These are phyloP conservation scores for Lentinula detonsa DNA, from an alignment of 768 basidiomycete genomes.

Conservation along the genomic window DNA sequence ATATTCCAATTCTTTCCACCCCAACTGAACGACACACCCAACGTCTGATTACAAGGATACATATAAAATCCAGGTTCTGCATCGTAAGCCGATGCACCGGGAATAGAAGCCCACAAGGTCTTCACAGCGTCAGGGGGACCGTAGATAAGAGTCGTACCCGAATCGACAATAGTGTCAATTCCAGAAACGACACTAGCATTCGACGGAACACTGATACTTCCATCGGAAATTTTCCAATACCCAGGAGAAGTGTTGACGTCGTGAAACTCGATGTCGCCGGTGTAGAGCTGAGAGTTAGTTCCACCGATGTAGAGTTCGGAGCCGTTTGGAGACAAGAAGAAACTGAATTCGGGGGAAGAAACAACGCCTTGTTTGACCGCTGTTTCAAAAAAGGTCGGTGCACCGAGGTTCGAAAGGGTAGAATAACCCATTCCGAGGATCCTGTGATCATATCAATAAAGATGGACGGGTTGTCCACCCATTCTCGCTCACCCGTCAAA, in stretches of 20 bases:
- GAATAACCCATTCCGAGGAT: constrained; percentile 31
- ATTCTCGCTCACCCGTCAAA: constrained; percentile 1
- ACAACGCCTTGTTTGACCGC: constrained; percentile 26
- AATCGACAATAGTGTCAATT: constrained; percentile 25
- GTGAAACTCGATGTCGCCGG: constrained; percentile 31
- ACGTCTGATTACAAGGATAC: not conserved
- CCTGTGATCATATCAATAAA: not conserved
- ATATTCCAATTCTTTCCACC: constrained; percentile 1
- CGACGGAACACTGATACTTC: constrained; percentile 11
- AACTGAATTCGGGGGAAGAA: constrained; percentile 31
- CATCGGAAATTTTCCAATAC: constrained; percentile 20
- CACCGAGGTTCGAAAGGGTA: constrained; percentile 22
- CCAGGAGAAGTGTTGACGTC: constrained; percentile 14
- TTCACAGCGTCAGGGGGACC: constrained; percentile 19
- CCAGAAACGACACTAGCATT: constrained; percentile 4
- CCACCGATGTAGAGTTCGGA: constrained; percentile 51
- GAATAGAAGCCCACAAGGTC: constrained; percentile 18
- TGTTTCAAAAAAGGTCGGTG: constrained; percentile 33
- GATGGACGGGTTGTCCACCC: too few species aligned
- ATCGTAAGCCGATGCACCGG: constrained; percentile 8
- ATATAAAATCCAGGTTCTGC: not conserved
- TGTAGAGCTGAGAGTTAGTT: constrained; percentile 37
- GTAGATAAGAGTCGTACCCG: constrained; percentile 29
- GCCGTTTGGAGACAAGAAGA: constrained; percentile 32
- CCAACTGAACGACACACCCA: not conserved